Conservation (phyloP, 495 filamentous ascomycete species). For the Coniosporium apollinis region DNA sequence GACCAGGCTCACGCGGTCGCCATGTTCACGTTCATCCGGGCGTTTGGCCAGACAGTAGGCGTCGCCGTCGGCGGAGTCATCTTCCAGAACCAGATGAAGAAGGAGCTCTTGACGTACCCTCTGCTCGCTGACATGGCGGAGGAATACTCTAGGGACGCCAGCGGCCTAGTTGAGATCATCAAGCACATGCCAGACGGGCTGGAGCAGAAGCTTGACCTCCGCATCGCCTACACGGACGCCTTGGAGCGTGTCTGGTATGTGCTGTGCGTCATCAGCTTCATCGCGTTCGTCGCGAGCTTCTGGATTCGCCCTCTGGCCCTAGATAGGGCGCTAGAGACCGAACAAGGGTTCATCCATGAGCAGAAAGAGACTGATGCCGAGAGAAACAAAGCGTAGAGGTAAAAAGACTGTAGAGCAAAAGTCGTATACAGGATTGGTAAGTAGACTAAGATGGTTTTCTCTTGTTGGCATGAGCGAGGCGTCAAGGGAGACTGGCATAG, state of each 20-base stretch:
- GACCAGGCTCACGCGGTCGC: constrained; percentile 32
- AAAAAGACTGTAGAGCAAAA: too few species aligned
- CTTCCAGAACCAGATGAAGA: constrained; percentile 39
- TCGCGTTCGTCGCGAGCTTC: constrained; percentile 33
- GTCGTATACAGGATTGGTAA: too few species aligned
- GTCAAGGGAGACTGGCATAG: too few species aligned
- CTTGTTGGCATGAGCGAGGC: too few species aligned
- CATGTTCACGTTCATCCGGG: constrained; percentile 44
- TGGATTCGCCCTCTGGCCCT: constrained; percentile 28
- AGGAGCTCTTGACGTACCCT: constrained; percentile 23
- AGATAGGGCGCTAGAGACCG: constrained; percentile 18
- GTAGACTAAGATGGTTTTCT: too few species aligned
- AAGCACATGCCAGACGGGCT: constrained; percentile 18
- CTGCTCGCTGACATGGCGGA: constrained; percentile 15
- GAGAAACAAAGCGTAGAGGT: not conserved
- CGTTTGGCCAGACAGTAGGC: constrained; percentile 45
- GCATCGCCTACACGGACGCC: constrained; percentile 22
- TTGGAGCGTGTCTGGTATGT: constrained; percentile 23
- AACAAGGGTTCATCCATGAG: constrained; percentile 22
- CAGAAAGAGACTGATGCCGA: constrained; percentile 12
- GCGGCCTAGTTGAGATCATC: constrained; percentile 29
- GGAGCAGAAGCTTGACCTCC: constrained; percentile 16
- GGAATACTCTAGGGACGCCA: constrained; percentile 29
- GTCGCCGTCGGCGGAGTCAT: constrained; percentile 43
- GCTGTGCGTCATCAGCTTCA: constrained; percentile 32